Percentiles rank a stretch among this genome's conserved stretches.
Evolutionary conservation across 768 basidiomycete species (phyloP).

Genomic region (Collybiopsis confluens): DNA sequence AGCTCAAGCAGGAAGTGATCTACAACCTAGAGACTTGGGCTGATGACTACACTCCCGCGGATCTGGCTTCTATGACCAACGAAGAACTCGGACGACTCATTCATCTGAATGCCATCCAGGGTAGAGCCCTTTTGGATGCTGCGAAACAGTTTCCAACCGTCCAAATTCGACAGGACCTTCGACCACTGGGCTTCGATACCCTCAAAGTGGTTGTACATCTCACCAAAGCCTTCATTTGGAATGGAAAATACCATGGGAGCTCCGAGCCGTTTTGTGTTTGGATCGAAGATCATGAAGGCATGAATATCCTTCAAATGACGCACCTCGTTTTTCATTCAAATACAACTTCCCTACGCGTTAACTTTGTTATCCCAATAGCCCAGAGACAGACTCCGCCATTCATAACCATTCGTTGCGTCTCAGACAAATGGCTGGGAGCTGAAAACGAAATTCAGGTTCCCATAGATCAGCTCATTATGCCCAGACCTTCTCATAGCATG

Average conservation of each 20-base stretch:
- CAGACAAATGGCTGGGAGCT: constrained; percentile 91
- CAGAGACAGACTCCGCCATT: constrained; percentile 53
- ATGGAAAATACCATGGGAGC: constrained; percentile 62
- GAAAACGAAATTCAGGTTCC: constrained; percentile 68
- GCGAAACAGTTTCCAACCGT: constrained; percentile 83
- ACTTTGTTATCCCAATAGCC: constrained; percentile 79
- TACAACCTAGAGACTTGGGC: constrained; percentile 77
- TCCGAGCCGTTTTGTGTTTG: constrained; percentile 93
- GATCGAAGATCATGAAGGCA: constrained; percentile 83
- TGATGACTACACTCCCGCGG: constrained; percentile 71
- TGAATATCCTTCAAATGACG: constrained; percentile 77
- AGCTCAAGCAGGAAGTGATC: constrained; percentile 72
- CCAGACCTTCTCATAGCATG: constrained; percentile 48
- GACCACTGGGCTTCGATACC: constrained; percentile 81
- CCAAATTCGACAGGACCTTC: constrained; percentile 60
- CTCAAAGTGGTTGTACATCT: constrained; percentile 71
- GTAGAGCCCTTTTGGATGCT: constrained; percentile 69
- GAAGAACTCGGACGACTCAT: constrained; percentile 73
- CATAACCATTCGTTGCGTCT: constrained; percentile 74
- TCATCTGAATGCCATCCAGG: constrained; percentile 84
- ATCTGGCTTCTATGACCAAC: constrained; percentile 66
- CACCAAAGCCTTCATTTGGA: constrained; percentile 76
- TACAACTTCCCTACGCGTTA: constrained; percentile 54
- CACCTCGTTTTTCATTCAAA: constrained; percentile 69
- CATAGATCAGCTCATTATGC: constrained; percentile 75